phyloP scores from a whole-genome alignment of 2,329 filamentous ascomycete genomes.

The Hypoxylon sp. region DNA sequence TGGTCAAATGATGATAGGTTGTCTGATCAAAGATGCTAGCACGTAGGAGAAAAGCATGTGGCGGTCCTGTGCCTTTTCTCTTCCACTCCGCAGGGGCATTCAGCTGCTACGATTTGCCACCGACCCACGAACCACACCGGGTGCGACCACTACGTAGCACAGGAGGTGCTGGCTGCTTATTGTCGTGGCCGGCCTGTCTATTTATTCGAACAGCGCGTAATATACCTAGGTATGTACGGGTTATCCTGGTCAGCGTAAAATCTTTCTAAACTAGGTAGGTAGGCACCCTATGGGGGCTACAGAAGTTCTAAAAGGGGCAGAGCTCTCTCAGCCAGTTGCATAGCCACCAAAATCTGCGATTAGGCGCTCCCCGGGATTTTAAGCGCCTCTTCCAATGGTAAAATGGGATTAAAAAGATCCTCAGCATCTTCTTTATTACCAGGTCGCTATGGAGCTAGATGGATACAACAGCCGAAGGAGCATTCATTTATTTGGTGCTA shows the following conservation, averaged over 20 bases:
- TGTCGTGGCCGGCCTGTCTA: neutral
- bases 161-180: neutral
- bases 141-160: neutral
- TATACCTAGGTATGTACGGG: neutral
- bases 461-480: neutral
- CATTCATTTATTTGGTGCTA: neutral
- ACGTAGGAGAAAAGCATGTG: neutral
- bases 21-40: neutral
- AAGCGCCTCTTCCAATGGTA: neutral
- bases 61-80: neutral
- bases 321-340: neutral
- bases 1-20: neutral
- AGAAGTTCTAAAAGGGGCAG: neutral
- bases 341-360: neutral
- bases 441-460: neutral
- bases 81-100: neutral
- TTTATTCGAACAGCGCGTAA: neutral
- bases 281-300: neutral
- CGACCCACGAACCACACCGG: neutral
- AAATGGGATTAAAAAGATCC: neutral
- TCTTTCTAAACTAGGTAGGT: neutral
- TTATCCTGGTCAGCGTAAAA: neutral
- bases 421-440: neutral
- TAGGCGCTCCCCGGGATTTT: neutral
- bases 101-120: neutral